Percentiles rank a stretch among this genome's conserved stretches.
phyloP scores from a whole-genome alignment of 2,329 filamentous ascomycete genomes.

The Cercospora zeae-maydis region DNA sequence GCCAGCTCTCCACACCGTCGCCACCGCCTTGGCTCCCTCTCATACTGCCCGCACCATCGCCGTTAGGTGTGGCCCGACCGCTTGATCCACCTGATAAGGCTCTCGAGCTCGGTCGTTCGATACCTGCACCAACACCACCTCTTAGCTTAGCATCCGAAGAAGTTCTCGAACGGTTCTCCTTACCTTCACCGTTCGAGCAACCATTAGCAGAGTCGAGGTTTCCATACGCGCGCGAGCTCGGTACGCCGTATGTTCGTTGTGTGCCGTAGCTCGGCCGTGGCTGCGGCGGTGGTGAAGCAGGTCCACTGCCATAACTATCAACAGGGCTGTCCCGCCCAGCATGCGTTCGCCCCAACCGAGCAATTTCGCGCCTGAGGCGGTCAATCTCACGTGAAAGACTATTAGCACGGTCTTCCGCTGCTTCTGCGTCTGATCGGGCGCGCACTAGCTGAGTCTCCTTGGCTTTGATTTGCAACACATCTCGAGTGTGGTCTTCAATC shows the following conservation, averaged over 20 bases:
- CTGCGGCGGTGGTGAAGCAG: constrained; percentile 14
- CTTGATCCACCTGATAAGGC: constrained; percentile 26
- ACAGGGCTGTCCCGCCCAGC: constrained; percentile 42
- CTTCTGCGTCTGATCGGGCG: constrained; percentile 83
- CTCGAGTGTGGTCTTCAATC: constrained; percentile 94
- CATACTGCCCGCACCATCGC: constrained; percentile 9
- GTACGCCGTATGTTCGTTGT: constrained; percentile 25
- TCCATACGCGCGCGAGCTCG: constrained; percentile 20
- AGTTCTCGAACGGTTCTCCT: constrained; percentile 41
- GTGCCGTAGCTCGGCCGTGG: constrained; percentile 23
- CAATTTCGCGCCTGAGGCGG: constrained; percentile 80
- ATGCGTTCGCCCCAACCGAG: constrained; percentile 50
- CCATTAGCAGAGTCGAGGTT: constrained; percentile 5
- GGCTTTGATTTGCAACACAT: constrained; percentile 93
- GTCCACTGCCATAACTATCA: constrained; percentile 20
- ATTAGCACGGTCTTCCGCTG: constrained; percentile 80
- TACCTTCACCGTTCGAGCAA: constrained; percentile 40
- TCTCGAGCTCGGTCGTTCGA: constrained; percentile 17
- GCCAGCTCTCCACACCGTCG: constrained; percentile 85
- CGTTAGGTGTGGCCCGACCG: constrained; percentile 48
- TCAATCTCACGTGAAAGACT: constrained; percentile 85
- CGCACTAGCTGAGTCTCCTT: constrained; percentile 97
- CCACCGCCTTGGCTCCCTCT: constrained; percentile 15
- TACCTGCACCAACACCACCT: constrained; percentile 19
- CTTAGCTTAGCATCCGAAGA: constrained; percentile 24